Evolutionary conservation across 495 filamentous ascomycete genomes (phyloP), one percentile per base, ranked within the genome.

Genomic region (Penicillium silybi): DNA sequence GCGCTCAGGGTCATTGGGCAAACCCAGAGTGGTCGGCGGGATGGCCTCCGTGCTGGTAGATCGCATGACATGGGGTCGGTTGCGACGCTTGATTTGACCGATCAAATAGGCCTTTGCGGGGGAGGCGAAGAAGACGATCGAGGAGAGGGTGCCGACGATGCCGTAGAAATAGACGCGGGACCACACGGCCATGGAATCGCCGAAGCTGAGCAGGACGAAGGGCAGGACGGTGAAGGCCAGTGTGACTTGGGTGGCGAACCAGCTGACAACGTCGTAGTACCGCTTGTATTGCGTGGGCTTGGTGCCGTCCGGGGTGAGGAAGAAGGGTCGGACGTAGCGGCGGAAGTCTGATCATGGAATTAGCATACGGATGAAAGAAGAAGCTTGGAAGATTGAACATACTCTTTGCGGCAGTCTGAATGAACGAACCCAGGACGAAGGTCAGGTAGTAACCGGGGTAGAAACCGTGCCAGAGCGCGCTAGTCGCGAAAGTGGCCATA

Each of bases 381-480:
- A 20, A 4, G 46, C 17, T 46, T 6, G 10, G 32, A 19, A 29
- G 42, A 38, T 19, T 40, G 1, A 22, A 70, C 82, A 54, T 79
- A 96, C 92, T 89, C 75, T 98, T 98, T 9, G 95, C 95, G 25
- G 86, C 85, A 3, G 89, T 95, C 68, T 98, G 93, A 35, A 96
- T 78, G 55, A 98, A 89, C 17, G 87, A 87, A 2, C 89, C 93
- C 17, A 96, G 78, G 45, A 97, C 69, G 54, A 98, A 98, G 8
- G 88, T 78, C 43, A 98, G 65, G 67, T 98, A 97, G 67, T 98
- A 98, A 5, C 93, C 93, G 0, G 95, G 93, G 56, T 93, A 93
- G 72, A 97, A 97, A 16, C 93, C 93, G 67, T 98, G 93, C 93
- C 93, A 98, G 64, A 97, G 87, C 1, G 93, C 93, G 57, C 87